phyloP scores from a whole-genome alignment of 2,329 filamentous ascomycete genomes.

The Xylariaceae sp. region DNA sequence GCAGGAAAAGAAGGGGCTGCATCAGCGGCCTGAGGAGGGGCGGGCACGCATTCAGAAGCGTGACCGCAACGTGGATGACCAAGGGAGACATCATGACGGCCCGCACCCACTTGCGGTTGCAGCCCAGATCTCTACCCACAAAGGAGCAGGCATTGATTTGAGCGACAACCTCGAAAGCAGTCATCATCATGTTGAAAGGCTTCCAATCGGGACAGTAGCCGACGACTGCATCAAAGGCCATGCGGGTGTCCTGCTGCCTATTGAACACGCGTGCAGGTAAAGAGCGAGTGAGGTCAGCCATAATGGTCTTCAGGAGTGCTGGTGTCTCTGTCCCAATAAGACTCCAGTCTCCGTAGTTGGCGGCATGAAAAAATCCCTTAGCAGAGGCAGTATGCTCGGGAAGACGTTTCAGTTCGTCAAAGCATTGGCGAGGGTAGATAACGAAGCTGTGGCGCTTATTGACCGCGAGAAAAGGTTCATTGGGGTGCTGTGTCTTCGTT shows the following conservation, averaged over 20 bases:
- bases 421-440: conserved; percentile 12
- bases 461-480: conserved; percentile 9
- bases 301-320: conserved; percentile 3
- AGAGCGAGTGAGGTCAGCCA: conserved; percentile 16
- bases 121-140: conserved; percentile 19
- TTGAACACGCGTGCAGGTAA: conserved; percentile 11
- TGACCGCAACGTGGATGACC: conserved; percentile 15
- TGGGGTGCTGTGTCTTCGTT: conserved; percentile 12
- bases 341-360: conserved; percentile 16
- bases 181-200: conserved; percentile 9
- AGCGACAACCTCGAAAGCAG: conserved; percentile 15
- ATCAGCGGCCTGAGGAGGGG: conserved; percentile 19
- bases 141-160: conserved; percentile 16
- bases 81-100: conserved; percentile 17
- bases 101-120: conserved; percentile 8
- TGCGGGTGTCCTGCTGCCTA: conserved; percentile 8
- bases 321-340: conserved; percentile 15
- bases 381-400: conserved; percentile 16
- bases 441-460: conserved; percentile 16
- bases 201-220: conserved; percentile 20
- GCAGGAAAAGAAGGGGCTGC: conserved; percentile 13
- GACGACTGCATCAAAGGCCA: conserved; percentile 6
- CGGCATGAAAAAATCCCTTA: conserved; percentile 10
- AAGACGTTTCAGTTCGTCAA: conserved; percentile 25
- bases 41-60: neutral